A percentile compares a stretch with the other conserved stretches of the same genome.
phyloP scores from a whole-genome alignment of 2,329 filamentous ascomycete species.

The Talaromyces amestolkiae region DNA sequence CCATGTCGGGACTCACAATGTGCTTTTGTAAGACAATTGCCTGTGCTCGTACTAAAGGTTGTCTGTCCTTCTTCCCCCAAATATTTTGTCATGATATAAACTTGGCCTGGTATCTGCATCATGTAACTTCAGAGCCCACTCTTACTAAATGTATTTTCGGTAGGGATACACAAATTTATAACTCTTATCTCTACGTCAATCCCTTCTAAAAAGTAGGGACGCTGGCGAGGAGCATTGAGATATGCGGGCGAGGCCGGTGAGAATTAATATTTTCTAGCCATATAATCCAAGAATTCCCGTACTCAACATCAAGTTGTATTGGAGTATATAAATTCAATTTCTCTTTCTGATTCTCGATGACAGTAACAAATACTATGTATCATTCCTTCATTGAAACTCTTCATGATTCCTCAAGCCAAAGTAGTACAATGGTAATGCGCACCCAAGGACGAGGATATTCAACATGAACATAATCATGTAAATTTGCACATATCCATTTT shows the following conservation, averaged over 20 bases:
- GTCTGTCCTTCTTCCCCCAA: background rate
- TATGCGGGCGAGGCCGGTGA: background rate
- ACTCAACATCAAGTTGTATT: background rate
- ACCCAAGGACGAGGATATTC: constrained; percentile 1
- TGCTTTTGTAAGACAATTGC: too few species aligned
- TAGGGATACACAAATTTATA: background rate
- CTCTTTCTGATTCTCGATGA: background rate
- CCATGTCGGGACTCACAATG: background rate
- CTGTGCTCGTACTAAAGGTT: too few species aligned
- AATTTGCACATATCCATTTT: constrained; percentile 7
- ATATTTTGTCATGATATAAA: background rate
- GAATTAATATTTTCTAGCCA: background rate
- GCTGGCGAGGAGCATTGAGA: background rate
- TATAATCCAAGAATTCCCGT: background rate
- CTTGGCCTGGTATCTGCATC: background rate
- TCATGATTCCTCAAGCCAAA: background rate
- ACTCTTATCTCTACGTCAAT: too few species aligned
- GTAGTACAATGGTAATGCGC: background rate
- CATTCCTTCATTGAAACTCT: background rate
- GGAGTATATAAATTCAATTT: background rate
- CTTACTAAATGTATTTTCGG: background rate
- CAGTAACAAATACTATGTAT: background rate
- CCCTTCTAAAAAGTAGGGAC: too few species aligned
- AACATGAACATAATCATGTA: constrained; percentile 15
- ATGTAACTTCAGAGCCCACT: background rate